Evolutionary conservation across 1,284 basidiomycete species (phyloP).

Genomic region (Cryptococcus neoformans): DNA sequence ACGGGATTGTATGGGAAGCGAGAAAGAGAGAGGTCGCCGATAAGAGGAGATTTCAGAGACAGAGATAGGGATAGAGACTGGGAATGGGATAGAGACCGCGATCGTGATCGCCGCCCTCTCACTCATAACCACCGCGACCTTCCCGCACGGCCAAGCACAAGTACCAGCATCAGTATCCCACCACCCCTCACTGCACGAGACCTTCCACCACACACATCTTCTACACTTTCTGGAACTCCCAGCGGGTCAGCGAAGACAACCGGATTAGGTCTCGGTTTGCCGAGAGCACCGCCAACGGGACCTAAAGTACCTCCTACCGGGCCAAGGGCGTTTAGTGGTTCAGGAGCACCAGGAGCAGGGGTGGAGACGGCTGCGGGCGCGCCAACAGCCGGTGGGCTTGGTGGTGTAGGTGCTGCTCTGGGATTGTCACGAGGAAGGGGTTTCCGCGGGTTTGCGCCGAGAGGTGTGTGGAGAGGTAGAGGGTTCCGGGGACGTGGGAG

Average conservation of each 20-base stretch:
- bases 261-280: neutral
- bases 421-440: conserved; percentile 2
- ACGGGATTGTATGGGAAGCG: neutral
- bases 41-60: neutral
- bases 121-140: neutral
- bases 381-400: neutral
- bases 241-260: neutral
- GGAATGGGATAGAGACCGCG: neutral
- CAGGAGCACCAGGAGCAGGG: neutral
- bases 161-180: neutral
- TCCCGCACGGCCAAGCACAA: neutral
- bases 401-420: neutral
- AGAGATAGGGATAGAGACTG: neutral
- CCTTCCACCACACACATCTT: conserved; percentile 12
- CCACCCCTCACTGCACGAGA: conserved; percentile 13
- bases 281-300: conserved; percentile 14
- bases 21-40: neutral
- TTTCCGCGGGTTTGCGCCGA: conserved; percentile 5
- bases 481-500: conserved; percentile 13
- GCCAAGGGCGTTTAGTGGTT: conserved; percentile 1
- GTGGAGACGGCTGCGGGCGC: neutral
- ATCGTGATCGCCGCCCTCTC: conserved; percentile 1
- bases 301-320: conserved; percentile 24
- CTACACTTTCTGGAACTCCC: neutral
- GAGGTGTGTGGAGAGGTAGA: conserved; percentile 14